Evolutionary conservation across 2,329 filamentous ascomycete species (phyloP), one percentile per base, ranked within the genome.

Genomic region (Coniochaeta sp.): DNA sequence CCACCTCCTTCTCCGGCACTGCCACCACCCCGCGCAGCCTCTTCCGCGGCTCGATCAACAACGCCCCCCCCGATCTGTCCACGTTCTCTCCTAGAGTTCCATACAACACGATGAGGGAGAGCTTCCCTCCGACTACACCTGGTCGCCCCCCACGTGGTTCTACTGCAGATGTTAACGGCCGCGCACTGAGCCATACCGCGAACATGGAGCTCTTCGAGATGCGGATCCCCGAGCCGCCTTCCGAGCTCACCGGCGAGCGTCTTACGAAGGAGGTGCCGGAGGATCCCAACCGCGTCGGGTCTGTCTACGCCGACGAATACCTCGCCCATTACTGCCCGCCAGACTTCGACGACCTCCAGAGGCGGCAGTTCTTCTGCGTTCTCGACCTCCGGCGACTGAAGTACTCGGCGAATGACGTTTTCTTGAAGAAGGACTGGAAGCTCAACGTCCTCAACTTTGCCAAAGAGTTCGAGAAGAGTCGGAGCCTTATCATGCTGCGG

Each of bases 381-480:
- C 77, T 83, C 57, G 80, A 83, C 60, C 68, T 83, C 52, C 77
- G 80, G 54, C 74, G 80, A 56, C 71, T 83, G 45, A 83, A 83
- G 65, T 81, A 82, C 59, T 76, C 79, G 6, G 79, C 80, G 26
- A 74, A 82, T 57, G 79, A 83, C 58, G 79, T 83, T 14, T 83
- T 83, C 53, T 61, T 67, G 16, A 78, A 75, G 61, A 83, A 83
- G 62, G 79, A 81, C 57, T 83, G 80, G 80, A 81, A 80, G 65
- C 65, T 83, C 50, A 83, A 83, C 56, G 75, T 83, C 16, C 63
- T 78, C 56, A 83, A 82, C 62, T 83, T 83, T 53, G 79, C 80
- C 33, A 83, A 82, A 62, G 80, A 83, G 62, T 83, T 81, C 55
- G 80, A 83, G 62, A 83, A 83, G 69, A 83, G 79, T 60, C 72